phyloP scores from a whole-genome alignment of 106 monocot genomes.

The Iris macrosiphon region DNA sequence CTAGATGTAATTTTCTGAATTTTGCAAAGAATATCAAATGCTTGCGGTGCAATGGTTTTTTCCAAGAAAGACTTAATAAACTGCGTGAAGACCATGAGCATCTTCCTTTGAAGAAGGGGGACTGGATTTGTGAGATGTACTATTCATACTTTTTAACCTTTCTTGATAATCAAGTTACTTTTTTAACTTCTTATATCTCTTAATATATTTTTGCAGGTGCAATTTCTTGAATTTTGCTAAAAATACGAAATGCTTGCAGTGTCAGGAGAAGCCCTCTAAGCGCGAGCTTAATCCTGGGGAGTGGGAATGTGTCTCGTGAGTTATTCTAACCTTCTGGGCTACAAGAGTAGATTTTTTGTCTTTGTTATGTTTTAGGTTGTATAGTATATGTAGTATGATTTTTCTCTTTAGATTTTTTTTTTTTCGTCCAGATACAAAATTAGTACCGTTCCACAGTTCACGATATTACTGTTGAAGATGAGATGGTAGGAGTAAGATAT shows the following conservation, averaged over 20 bases:
- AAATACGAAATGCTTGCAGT: slow-evolving; percentile 84
- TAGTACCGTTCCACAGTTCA: too few relatives aligned
- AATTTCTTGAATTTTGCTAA: slow-evolving; percentile 96
- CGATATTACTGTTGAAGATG: too few relatives aligned
- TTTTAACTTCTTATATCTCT: slow-evolving; percentile 3
- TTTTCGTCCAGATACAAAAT: too few relatives aligned
- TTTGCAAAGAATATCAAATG: slow-evolving; percentile 89
- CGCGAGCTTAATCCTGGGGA: slow-evolving; percentile 81
- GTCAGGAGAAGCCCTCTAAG: slow-evolving; percentile 65
- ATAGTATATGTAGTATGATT: too few relatives aligned
- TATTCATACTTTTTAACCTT: not conserved
- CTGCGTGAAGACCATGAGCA: slow-evolving; percentile 51
- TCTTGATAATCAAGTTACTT: not conserved
- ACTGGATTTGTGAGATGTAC: slow-evolving; percentile 93
- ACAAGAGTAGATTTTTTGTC: not conserved
- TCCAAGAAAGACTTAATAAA: slow-evolving; percentile 52
- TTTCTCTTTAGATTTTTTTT: too few relatives aligned
- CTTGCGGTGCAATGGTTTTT: slow-evolving; percentile 60
- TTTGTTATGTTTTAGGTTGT: slow-evolving; percentile 2
- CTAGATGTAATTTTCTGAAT: slow-evolving; percentile 83
- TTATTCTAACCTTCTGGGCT: slow-evolving; percentile 3
- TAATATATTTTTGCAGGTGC: slow-evolving; percentile 45
- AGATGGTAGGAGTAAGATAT: too few relatives aligned
- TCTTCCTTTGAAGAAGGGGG: slow-evolving; percentile 94
- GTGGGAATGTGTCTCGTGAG: slow-evolving; percentile 97